These are phyloP conservation scores for Aspergillus sp. DNA, from an alignment of 2,329 filamentous ascomycete genomes.

Conservation along the genomic window DNA sequence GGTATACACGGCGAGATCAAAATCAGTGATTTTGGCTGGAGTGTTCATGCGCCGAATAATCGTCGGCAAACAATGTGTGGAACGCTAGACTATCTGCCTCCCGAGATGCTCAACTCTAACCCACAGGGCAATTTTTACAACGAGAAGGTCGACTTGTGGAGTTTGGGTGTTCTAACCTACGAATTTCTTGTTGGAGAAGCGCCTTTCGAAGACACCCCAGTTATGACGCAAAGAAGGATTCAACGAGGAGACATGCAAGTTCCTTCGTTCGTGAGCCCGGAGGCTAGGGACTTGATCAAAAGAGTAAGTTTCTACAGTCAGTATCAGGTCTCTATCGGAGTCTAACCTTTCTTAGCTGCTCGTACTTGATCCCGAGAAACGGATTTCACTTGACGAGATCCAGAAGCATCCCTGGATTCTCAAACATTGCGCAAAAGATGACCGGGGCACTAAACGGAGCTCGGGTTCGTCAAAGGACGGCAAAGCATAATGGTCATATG, in stretches of 20 bases:
- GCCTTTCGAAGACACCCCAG: constrained; percentile 91
- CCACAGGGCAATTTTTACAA: constrained; percentile 83
- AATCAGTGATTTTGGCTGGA: constrained; percentile 98
- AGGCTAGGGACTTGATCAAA: constrained; percentile 91
- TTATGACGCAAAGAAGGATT: constrained; percentile 93
- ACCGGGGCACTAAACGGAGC: constrained; percentile 44
- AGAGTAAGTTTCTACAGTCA: constrained; percentile 55
- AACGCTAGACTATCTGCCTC: constrained; percentile 93
- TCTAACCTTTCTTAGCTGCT: constrained; percentile 61
- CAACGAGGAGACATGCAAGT: constrained; percentile 87
- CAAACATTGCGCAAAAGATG: constrained; percentile 76
- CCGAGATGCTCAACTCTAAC: constrained; percentile 91
- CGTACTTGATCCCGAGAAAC: constrained; percentile 89
- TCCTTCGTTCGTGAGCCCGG: constrained; percentile 83
- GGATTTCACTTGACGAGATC: constrained; percentile 85
- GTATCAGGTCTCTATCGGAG: background rate
- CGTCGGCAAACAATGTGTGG: constrained; percentile 93
- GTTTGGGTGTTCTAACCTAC: constrained; percentile 89
- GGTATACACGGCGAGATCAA: constrained; percentile 98
- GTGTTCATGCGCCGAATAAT: constrained; percentile 94
- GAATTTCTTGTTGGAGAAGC: constrained; percentile 96
- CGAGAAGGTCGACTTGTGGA: constrained; percentile 97
- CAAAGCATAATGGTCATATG: constrained; percentile 26
- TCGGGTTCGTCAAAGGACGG: constrained; percentile 39
- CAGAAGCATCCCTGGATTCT: constrained; percentile 93